Conservation (phyloP, 441 rosid species). For the Populus trichocarpa region DNA sequence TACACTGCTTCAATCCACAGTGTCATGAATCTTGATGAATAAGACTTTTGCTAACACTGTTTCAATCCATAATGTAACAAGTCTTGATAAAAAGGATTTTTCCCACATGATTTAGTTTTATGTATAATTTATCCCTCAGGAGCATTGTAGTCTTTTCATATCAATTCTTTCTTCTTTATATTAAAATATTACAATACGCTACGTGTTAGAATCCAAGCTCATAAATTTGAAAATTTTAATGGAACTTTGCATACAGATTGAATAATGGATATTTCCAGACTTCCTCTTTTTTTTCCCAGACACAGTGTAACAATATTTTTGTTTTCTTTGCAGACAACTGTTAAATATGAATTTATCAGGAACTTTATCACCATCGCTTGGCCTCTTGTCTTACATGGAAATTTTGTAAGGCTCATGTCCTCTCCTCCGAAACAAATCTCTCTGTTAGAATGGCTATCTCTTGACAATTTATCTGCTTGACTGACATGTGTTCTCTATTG, state of each 20-base stretch:
- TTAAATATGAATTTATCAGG: constrained; percentile 73
- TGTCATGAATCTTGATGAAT: too few relatives aligned
- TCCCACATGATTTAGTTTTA: too few relatives aligned
- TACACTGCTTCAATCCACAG: too few relatives aligned
- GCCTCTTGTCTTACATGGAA: constrained; percentile 48
- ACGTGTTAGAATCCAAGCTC: background rate
- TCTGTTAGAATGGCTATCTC: background rate
- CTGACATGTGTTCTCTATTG: constrained; percentile 18
- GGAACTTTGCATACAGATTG: background rate
- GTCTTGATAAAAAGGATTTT: too few relatives aligned
- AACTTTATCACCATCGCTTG: constrained; percentile 75
- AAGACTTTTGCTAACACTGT: too few relatives aligned
- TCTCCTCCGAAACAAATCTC: background rate
- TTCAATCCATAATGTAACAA: too few relatives aligned
- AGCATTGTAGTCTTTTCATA: too few relatives aligned
- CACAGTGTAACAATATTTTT: background rate
- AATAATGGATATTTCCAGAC: background rate
- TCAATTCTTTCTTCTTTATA: too few relatives aligned
- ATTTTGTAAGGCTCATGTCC: constrained; percentile 58
- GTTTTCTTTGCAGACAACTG: constrained; percentile 59
- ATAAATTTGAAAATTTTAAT: background rate
- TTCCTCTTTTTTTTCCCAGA: background rate
- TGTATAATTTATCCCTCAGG: too few relatives aligned
- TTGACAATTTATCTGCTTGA: background rate
- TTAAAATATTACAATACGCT: too few relatives aligned